Evolutionary conservation across 345 rosid species (phyloP).

Genomic region (Rhodamnia argentea): DNA sequence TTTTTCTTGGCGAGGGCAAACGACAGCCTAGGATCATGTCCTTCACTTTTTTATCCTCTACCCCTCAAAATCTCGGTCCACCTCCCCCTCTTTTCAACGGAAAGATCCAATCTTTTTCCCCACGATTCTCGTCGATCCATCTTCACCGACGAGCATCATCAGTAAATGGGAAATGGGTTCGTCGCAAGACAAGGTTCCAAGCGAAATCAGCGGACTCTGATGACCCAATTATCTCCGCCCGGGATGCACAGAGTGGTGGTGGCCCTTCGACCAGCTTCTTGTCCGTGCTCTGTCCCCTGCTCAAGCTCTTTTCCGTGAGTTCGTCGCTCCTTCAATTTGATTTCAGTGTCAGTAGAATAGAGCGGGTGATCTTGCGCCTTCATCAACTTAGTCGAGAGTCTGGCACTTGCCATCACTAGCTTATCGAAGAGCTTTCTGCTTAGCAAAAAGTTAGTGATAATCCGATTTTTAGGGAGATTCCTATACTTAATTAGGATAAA

Average conservation of each 20-base stretch:
- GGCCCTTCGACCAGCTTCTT: constrained; percentile 41
- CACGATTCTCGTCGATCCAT: not conserved
- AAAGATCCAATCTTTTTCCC: not conserved
- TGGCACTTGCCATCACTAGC: not conserved
- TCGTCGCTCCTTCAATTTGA: not conserved
- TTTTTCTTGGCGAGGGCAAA: not conserved
- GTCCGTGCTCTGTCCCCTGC: constrained; percentile 75
- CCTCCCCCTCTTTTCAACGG: not conserved
- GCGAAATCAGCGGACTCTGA: constrained; percentile 1
- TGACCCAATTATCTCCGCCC: not conserved
- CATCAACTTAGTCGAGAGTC: not conserved
- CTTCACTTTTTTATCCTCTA: not conserved
- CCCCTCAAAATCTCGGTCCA: not conserved
- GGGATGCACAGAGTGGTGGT: not conserved
- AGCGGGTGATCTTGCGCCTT: not conserved
- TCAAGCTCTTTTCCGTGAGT: constrained; percentile 65
- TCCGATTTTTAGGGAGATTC: not conserved
- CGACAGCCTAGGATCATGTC: not conserved
- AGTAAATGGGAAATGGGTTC: not conserved
- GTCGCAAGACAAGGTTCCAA: not conserved
- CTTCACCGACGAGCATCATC: not conserved
- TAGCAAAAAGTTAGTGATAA: not conserved
- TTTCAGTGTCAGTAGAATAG: not conserved
- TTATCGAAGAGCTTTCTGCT: not conserved
- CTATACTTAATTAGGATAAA: not conserved